Conservation (phyloP, 2,329 filamentous ascomycete genomes). For the Talaromyces marneffei region DNA sequence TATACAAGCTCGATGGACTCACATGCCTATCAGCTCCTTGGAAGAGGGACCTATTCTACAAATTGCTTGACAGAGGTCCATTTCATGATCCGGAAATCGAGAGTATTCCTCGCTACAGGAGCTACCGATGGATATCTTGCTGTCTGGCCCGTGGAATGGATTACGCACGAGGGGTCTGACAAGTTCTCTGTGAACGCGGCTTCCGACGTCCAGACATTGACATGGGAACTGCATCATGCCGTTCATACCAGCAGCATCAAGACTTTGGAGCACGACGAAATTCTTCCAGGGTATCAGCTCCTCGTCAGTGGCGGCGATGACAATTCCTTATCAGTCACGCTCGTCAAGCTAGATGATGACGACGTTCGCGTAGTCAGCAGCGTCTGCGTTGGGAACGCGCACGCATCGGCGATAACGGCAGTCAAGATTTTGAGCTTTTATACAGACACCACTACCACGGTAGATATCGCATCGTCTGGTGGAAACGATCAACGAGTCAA, state of each 20-base stretch:
- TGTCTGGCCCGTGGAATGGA: conserved; percentile 48
- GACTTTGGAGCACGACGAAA: conserved; percentile 32
- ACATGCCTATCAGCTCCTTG: conserved; percentile 40
- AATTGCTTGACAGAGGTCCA: conserved; percentile 66
- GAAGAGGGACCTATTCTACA: conserved; percentile 58
- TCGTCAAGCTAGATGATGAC: conserved; percentile 26
- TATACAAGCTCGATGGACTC: conserved; percentile 25
- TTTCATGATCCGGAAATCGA: conserved; percentile 35
- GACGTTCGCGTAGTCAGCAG: conserved; percentile 23
- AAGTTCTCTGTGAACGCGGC: conserved; percentile 19
- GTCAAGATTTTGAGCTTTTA: conserved; percentile 27
- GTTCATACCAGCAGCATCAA: conserved; percentile 83
- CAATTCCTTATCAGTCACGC: conserved; percentile 63
- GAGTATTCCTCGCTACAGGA: conserved; percentile 53
- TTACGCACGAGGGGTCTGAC: conserved; percentile 18
- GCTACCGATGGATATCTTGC: conserved; percentile 76
- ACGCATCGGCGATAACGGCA: conserved; percentile 41
- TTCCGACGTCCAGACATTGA: conserved; percentile 17
- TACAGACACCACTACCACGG: conserved; percentile 15
- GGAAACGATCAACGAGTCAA: conserved; percentile 46
- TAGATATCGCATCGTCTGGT: conserved; percentile 34
- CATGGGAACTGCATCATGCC: conserved; percentile 37
- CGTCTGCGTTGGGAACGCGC: conserved; percentile 37
- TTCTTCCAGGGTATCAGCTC: conserved; percentile 37
- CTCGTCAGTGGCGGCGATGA: conserved; percentile 82